Evolutionary conservation across 441 rosid genomes (phyloP).

Genomic region (Eutrema salsugineum): DNA sequence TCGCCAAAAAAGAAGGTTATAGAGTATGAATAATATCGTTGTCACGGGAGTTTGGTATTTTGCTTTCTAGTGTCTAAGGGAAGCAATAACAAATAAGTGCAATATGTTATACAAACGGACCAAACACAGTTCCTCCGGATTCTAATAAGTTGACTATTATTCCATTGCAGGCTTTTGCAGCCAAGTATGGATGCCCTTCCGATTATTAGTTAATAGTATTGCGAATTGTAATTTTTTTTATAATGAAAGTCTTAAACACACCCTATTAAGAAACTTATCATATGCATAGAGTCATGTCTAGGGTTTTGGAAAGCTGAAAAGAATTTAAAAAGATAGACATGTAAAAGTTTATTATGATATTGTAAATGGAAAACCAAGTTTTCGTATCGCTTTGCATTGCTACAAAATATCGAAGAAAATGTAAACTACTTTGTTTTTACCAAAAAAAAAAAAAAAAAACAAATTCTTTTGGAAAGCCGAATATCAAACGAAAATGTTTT

Average conservation of each 20-base stretch:
- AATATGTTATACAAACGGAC: neutral
- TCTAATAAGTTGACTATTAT: conserved; percentile 12
- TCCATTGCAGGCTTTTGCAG: neutral
- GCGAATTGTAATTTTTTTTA: neutral
- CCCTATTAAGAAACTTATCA: too few relatives aligned
- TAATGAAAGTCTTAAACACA: neutral
- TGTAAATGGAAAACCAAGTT: too few relatives aligned
- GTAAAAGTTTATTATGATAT: too few relatives aligned
- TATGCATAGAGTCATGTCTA: too few relatives aligned
- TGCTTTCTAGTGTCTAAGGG: conserved; percentile 16
- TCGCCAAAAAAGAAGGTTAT: conserved; percentile 6
- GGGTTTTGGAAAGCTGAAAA: too few relatives aligned
- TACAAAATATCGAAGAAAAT: too few relatives aligned
- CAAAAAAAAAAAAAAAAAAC: too few relatives aligned
- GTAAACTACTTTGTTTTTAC: too few relatives aligned
- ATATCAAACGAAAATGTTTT: too few relatives aligned
- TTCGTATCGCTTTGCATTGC: too few relatives aligned
- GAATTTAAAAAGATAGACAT: too few relatives aligned
- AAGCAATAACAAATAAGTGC: conserved; percentile 7
- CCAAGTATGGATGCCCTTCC: neutral
- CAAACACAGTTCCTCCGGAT: neutral
- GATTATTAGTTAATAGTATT: neutral
- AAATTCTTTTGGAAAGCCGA: too few relatives aligned
- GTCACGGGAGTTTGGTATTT: conserved; percentile 19
- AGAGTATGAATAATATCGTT: conserved; percentile 12